Conservation (phyloP, 2,329 filamentous ascomycete genomes). For the Hypocrella siamensis region DNA sequence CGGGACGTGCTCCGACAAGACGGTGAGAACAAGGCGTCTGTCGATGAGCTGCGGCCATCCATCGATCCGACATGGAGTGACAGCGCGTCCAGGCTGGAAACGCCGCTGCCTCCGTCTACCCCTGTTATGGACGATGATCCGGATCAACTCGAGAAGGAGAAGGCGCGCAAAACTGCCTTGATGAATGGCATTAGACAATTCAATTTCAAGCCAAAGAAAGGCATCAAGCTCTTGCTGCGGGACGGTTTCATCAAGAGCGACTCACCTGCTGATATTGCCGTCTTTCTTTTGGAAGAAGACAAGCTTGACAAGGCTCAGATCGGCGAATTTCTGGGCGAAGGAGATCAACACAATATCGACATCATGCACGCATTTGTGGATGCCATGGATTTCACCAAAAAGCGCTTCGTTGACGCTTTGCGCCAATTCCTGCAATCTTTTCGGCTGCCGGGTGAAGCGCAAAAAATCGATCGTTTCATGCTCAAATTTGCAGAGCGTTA, state of each 20-base stretch:
- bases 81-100: conserved; percentile 45
- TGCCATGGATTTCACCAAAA: conserved; percentile 81
- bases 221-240: conserved; percentile 67
- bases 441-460: conserved; percentile 84
- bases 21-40: conserved; percentile 20
- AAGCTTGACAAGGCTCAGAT: conserved; percentile 81
- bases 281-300: conserved; percentile 68
- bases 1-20: conserved; percentile 13
- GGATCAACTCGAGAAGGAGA: conserved; percentile 84
- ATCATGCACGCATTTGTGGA: conserved; percentile 99
- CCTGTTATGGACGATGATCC: conserved; percentile 75
- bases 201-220: conserved; percentile 95
- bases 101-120: conserved; percentile 44
- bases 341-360: conserved; percentile 81
- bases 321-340: conserved; percentile 89
- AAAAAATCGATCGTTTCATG: conserved; percentile 99
- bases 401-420: conserved; percentile 81
- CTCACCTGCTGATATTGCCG: conserved; percentile 65
- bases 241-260: conserved; percentile 79
- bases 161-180: conserved; percentile 83
- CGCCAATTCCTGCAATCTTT: conserved; percentile 89
- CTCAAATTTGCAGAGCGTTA: conserved; percentile 96
- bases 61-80: conserved; percentile 55
- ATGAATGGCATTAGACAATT: conserved; percentile 81
- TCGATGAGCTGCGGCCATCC: conserved; percentile 37